phyloP scores from a whole-genome alignment of 2,329 filamentous ascomycete genomes.

The Zasmidium citrigriseum region DNA sequence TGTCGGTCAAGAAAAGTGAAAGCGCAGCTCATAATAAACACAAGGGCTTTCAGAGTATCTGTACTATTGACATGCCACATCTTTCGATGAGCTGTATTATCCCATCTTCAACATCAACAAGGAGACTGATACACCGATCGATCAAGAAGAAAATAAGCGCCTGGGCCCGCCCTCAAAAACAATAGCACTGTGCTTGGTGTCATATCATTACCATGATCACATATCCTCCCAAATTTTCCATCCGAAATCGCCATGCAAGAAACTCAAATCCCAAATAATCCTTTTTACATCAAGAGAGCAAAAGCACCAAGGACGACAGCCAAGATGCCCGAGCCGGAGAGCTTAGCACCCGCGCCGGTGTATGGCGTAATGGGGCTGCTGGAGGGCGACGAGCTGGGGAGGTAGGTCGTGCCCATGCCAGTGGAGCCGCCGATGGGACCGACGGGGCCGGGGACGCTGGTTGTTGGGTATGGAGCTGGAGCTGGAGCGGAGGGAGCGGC shows the following conservation, averaged over 20 bases:
- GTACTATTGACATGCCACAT: too few relatives aligned
- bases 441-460: slow-evolving; percentile 11
- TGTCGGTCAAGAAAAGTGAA: too few relatives aligned
- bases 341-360: slow-evolving; percentile 3
- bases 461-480: slow-evolving; percentile 15
- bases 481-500: slow-evolving; percentile 8
- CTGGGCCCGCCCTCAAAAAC: too few relatives aligned
- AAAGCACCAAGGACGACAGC: not conserved
- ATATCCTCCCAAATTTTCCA: not conserved
- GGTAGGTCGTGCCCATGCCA: slow-evolving; percentile 7
- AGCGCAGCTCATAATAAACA: too few relatives aligned
- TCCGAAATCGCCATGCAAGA: not conserved
- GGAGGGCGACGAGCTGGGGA: not conserved
- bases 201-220: not conserved
- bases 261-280: not conserved
- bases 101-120: too few relatives aligned
- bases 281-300: not conserved
- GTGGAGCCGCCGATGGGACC: slow-evolving; percentile 10
- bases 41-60: too few relatives aligned
- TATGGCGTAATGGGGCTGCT: slow-evolving; percentile 2
- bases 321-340: not conserved
- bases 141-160: too few relatives aligned
- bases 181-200: too few relatives aligned
- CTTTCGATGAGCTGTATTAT: too few relatives aligned
- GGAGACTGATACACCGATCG: not conserved